A percentile compares a stretch with the other conserved stretches of the same genome.
Conservation (phyloP, 129 eudicot species). For the Flaveria trinervia region DNA sequence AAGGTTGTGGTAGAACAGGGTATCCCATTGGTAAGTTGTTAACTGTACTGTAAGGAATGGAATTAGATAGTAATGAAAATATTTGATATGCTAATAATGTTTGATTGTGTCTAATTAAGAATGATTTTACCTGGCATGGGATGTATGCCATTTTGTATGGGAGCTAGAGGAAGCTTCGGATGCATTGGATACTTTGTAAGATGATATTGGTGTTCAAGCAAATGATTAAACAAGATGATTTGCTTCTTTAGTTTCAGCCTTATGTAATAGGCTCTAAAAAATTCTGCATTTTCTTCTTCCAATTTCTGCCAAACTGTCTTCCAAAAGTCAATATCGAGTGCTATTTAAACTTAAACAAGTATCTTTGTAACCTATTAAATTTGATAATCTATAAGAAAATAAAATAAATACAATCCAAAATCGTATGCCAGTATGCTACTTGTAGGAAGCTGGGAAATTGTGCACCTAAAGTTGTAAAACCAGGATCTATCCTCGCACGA, state of each 20-base stretch:
- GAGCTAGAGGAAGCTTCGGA: conserved; percentile 84
- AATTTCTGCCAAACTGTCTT: conserved; percentile 90
- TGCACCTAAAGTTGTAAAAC: conserved; percentile 90
- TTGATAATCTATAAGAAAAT: background rate
- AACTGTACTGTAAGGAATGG: conserved; percentile 72
- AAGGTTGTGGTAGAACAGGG: conserved; percentile 86
- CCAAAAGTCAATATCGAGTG: background rate
- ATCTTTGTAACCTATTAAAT: background rate
- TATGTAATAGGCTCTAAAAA: conserved; percentile 92
- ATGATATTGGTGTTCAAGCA: conserved; percentile 88
- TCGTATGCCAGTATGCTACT: background rate
- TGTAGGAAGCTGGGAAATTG: background rate
- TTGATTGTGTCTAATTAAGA: conserved; percentile 64
- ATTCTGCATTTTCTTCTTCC: conserved; percentile 98
- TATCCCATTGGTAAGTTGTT: conserved; percentile 98
- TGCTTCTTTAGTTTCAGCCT: conserved; percentile 97
- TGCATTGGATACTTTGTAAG: conserved; percentile 81
- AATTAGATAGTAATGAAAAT: conserved; percentile 39
- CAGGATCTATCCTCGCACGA: conserved; percentile 98
- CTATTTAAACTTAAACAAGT: background rate
- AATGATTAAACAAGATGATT: conserved; percentile 84
- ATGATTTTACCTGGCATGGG: conserved; percentile 86
- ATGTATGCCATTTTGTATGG: conserved; percentile 90
- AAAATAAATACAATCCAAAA: background rate
- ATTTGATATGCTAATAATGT: background rate